Base-by-base conservation (phyloP, 768 basidiomycete species). In the Lentinula edodes region DNA sequence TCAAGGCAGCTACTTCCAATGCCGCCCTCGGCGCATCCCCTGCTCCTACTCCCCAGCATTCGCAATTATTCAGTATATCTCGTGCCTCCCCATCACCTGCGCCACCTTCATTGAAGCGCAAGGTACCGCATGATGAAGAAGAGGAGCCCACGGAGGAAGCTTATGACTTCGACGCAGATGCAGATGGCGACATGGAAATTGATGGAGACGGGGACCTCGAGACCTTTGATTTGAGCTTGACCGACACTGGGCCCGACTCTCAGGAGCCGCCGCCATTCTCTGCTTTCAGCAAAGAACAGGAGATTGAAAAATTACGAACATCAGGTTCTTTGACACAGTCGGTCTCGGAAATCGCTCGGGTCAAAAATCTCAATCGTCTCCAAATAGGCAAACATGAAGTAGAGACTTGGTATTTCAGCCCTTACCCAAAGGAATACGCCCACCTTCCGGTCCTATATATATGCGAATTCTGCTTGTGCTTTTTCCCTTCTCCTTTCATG, bases 361-460 rank as follows among this genome's bases (percentile, higher is more conserved):
- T 99, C 69, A 98, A 98, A 80, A 99, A 99, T 72, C 82, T 99
- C 66, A 97, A 98, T 73, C 88, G 91, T 62, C 83, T 99, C 34
- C 94, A 96, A 73, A 98, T 99, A 63, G 97, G 97, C 61, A 87
- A 85, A 72, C 89, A 97, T 78, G 93, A 97, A 76, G 93, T 99
- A 66, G 97, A 99, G 68, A 90, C 97, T n/a, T 99, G 97, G 97
- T 99, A 99, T 75, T 98, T 98, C 81, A 95, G 92, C 69, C 97
- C 97, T 23, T 99, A 98, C 77, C 97, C 97, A 10, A 90, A 93
- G 76, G 97, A 98, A 77, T 98, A 93, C 77, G 94, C 97, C 50
- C 92, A 98, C 74, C 85, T 96, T 32, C 94, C 95, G 18, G 78
- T 95, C 64, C 83, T 99, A 50, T 98, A 95, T 81, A 87, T 99